phyloP scores from a whole-genome alignment of 441 rosid genomes.

The Gossypium trilobum region DNA sequence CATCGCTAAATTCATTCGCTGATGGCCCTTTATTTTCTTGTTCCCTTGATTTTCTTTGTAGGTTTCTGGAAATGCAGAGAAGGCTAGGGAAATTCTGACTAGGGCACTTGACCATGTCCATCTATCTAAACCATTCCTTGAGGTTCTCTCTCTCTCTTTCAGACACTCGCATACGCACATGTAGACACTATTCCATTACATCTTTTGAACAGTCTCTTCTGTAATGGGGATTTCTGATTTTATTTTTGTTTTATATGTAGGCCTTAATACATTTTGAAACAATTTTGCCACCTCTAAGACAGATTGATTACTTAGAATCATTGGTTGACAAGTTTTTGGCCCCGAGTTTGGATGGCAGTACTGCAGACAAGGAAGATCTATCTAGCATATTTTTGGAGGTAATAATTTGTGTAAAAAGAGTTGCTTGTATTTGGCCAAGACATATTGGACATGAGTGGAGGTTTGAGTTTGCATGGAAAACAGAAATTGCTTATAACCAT shows the following conservation, averaged over 20 bases:
- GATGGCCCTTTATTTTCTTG: neutral
- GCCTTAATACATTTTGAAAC: slow-evolving; percentile 66
- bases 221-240: slow-evolving; percentile 2
- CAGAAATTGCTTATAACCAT: neutral
- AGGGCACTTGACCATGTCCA: slow-evolving; percentile 73
- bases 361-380: slow-evolving; percentile 75
- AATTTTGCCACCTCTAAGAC: slow-evolving; percentile 53
- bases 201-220: neutral
- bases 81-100: slow-evolving; percentile 60
- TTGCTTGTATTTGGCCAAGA: neutral
- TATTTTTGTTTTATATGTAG: slow-evolving; percentile 23
- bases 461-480: neutral
- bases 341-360: slow-evolving; percentile 48
- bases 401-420: neutral
- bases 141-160: slow-evolving; percentile 32
- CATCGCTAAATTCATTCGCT: neutral
- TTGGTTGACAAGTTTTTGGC: slow-evolving; percentile 58
- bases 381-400: slow-evolving; percentile 85
- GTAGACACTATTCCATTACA: neutral
- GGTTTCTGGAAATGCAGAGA: slow-evolving; percentile 65
- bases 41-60: slow-evolving; percentile 17
- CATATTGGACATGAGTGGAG: no score
- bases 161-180: neutral
- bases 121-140: slow-evolving; percentile 66
- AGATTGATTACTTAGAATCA: slow-evolving; percentile 59